These are phyloP conservation scores for Hirschfeldia incana DNA, from an alignment of 345 rosid species.

Conservation along the genomic window DNA sequence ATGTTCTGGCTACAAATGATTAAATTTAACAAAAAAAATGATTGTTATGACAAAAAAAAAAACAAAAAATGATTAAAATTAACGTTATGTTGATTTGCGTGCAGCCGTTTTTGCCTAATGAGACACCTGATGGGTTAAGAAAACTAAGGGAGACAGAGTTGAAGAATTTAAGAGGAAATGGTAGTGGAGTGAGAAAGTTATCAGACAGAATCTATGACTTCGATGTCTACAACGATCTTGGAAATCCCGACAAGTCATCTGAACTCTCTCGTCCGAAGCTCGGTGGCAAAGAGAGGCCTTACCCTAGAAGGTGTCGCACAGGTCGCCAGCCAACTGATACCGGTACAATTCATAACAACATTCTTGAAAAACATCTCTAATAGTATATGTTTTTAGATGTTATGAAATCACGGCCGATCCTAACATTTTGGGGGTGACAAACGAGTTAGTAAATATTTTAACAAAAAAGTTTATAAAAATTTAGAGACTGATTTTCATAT, in stretches of 20 bases:
- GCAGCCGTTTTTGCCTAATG: slow-evolving; percentile 81
- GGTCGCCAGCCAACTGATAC: slow-evolving; percentile 40
- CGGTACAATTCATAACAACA: background rate
- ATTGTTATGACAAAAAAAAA: too few relatives aligned
- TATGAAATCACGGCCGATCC: background rate
- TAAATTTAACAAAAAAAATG: background rate
- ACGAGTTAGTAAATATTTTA: background rate
- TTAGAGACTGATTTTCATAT: background rate
- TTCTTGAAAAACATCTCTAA: background rate
- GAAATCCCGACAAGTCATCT: slow-evolving; percentile 76
- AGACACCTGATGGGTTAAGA: slow-evolving; percentile 78
- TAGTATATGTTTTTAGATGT: background rate
- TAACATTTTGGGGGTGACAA: background rate
- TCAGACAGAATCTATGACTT: slow-evolving; percentile 83
- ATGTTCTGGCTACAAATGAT: background rate
- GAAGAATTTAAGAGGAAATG: slow-evolving; percentile 62
- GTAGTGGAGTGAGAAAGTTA: slow-evolving; percentile 69
- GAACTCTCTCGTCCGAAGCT: slow-evolving; percentile 67
- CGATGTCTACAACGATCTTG: slow-evolving; percentile 87
- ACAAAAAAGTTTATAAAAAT: background rate
- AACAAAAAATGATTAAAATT: background rate
- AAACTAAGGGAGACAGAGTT: slow-evolving; percentile 73
- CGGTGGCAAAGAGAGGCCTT: slow-evolving; percentile 70
- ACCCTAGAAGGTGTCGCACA: slow-evolving; percentile 92
- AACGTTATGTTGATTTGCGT: background rate